A percentile compares a stretch with the other conserved stretches of the same genome.
These are phyloP conservation scores for Ajuga chamaepitys DNA, from an alignment of 257 asterid genomes.

Conservation along the genomic window DNA sequence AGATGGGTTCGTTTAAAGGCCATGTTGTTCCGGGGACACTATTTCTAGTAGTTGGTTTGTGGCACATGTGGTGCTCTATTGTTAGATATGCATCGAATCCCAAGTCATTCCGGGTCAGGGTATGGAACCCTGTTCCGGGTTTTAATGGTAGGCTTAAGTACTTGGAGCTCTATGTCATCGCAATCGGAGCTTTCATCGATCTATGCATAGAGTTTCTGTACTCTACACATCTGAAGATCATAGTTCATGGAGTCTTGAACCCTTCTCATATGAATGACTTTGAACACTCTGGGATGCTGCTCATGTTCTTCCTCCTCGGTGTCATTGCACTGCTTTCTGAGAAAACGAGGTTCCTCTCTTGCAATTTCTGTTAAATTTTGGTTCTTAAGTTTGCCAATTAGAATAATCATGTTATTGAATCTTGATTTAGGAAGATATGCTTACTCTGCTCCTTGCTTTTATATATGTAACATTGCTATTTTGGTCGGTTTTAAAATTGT, in stretches of 20 bases:
- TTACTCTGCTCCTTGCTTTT: too few species aligned
- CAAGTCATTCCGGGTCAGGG: slow-evolving; percentile 63
- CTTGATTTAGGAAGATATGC: background rate
- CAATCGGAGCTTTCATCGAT: slow-evolving; percentile 75
- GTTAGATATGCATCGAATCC: slow-evolving; percentile 63
- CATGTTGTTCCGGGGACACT: slow-evolving; percentile 92
- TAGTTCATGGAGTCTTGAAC: slow-evolving; percentile 74
- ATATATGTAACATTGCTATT: too few species aligned
- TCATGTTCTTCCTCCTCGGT: slow-evolving; percentile 90
- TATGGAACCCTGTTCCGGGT: slow-evolving; percentile 89
- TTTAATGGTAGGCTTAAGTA: slow-evolving; percentile 62
- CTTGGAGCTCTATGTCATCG: slow-evolving; percentile 86
- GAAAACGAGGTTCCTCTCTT: slow-evolving; percentile 63
- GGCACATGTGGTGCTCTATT: slow-evolving; percentile 87
- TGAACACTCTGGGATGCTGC: slow-evolving; percentile 97
- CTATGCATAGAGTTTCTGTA: slow-evolving; percentile 82
- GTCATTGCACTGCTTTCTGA: slow-evolving; percentile 61
- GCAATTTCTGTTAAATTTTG: slow-evolving; percentile 3
- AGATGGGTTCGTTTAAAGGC: slow-evolving; percentile 92
- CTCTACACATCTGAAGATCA: slow-evolving; percentile 77
- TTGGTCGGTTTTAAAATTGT: too few species aligned
- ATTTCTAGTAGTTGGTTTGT: slow-evolving; percentile 71
- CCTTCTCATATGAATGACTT: slow-evolving; percentile 90
- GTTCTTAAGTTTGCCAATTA: background rate
- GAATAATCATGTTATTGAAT: background rate